Base-by-base conservation (phyloP, 805 yeast species). In the Kurtzmaniella cleridarum region DNA sequence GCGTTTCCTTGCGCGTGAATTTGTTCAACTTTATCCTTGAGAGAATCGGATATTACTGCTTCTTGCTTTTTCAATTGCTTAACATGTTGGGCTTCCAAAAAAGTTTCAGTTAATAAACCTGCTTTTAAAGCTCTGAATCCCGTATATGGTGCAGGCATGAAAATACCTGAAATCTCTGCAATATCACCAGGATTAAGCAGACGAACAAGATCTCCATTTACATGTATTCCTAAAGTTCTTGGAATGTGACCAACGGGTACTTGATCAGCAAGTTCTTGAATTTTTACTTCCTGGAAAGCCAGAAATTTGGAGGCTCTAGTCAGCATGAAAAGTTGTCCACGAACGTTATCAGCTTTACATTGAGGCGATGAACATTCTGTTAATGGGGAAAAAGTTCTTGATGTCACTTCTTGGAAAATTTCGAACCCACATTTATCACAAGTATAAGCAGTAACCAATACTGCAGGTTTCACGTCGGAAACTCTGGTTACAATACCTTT, bases 191-290 rank as follows among this genome's bases (percentile, higher is more conserved):
- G 98, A 45, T 81, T 78, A 70, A 87, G 73, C 10, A 84, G 65
- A 53, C 99, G 77, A 23, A 89, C 97, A 40, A 93, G 66, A 42
- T 87, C 84, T 32, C 99, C 99, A 52, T 84, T 86, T n/a, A 91
- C 80, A 57, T 91, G 96, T 40, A 91, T 75, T 12, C 83, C 77
- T 46, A 93, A 69, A 24, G 88, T 67, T 53, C 99, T 77, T 35
- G 99, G 99, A 46, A 93, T 93, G 60, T 91, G 96, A 38, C 98
- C 98, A 23, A 90, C 91, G 1, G 99, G 99, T 13, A 93, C 98
- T 65, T 93, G 98, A 48, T 83, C 82, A 3, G 98, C 86, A 57
- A 91, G 69, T 63, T 93, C 99, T 68, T 93, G 99, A 45, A 93
- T 74, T 54, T 87, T 83, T 40, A 90, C 93, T 54, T 93, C 98